Evolutionary conservation across 192 early-diverging fungal species (phyloP).

Genomic region (Gaertneriomyces sp.): DNA sequence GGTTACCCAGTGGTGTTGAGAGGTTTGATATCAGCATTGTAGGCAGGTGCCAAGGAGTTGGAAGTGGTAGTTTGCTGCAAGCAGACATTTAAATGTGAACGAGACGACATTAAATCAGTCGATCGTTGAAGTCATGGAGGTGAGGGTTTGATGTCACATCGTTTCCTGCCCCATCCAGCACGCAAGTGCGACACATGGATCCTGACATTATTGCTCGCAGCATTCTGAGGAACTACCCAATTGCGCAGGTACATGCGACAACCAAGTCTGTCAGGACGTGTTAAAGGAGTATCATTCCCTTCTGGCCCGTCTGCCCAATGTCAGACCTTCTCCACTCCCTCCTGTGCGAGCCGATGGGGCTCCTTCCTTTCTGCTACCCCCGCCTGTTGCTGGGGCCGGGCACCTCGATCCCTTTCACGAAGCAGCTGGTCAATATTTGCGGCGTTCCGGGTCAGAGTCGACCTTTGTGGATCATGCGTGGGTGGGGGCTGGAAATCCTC

Average conservation of each 20-base stretch:
- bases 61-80: too few relatives aligned
- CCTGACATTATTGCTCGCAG: too few relatives aligned
- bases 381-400: background rate
- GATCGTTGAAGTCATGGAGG: too few relatives aligned
- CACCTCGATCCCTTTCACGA: background rate
- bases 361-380: background rate
- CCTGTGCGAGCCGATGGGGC: background rate
- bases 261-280: slow-evolving; percentile 7
- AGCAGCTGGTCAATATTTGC: background rate
- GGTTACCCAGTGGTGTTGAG: too few relatives aligned
- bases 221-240: background rate
- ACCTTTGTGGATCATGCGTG: background rate
- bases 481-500: background rate
- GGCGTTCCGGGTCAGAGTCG: background rate
- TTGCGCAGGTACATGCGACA: slow-evolving; percentile 10
- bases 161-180: too few relatives aligned
- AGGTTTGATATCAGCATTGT: too few relatives aligned
- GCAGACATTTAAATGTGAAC: too few relatives aligned
- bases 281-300: background rate
- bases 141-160: too few relatives aligned
- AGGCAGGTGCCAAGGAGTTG: too few relatives aligned
- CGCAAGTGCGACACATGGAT: too few relatives aligned
- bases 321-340: background rate
- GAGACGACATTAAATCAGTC: too few relatives aligned
- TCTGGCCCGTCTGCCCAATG: background rate